These are phyloP conservation scores for Helenozyma rhizophorensis DNA, from an alignment of 805 yeast genomes.

Conservation along the genomic window DNA sequence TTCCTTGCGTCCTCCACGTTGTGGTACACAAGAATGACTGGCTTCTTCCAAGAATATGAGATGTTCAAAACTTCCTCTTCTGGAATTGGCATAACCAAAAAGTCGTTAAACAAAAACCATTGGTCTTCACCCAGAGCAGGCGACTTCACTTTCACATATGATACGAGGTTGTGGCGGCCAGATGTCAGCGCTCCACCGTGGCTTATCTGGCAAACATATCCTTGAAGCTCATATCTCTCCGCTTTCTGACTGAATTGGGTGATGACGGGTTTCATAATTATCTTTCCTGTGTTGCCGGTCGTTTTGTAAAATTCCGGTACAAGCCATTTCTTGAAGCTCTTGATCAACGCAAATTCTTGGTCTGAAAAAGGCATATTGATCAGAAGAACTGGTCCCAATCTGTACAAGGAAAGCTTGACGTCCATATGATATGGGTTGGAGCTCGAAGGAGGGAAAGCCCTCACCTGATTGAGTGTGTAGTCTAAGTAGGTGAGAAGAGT, in stretches of 20 bases:
- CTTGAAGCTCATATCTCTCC: slow-evolving; percentile 56
- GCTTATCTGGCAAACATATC: slow-evolving; percentile 65
- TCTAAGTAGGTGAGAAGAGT: slow-evolving; percentile 55
- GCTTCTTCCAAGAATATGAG: slow-evolving; percentile 76
- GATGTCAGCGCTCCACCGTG: slow-evolving; percentile 34
- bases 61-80: slow-evolving; percentile 77
- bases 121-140: slow-evolving; percentile 21
- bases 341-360: slow-evolving; percentile 51
- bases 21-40: slow-evolving; percentile 67
- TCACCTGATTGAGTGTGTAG: slow-evolving; percentile 50
- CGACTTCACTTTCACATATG: slow-evolving; percentile 45
- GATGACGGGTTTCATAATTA: slow-evolving; percentile 31
- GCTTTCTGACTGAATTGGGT: slow-evolving; percentile 27
- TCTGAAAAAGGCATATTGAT: slow-evolving; percentile 54
- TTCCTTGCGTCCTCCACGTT: slow-evolving; percentile 40
- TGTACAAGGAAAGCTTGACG: slow-evolving; percentile 45
- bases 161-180: slow-evolving; percentile 56
- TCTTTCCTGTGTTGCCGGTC: slow-evolving; percentile 27
- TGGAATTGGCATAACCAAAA: slow-evolving; percentile 70
- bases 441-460: slow-evolving; percentile 46
- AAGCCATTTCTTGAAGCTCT: slow-evolving; percentile 53
- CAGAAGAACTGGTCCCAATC: slow-evolving; percentile 61
- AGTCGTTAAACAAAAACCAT: slow-evolving; percentile 92
- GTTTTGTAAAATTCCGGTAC: slow-evolving; percentile 51
- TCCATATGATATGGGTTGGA: slow-evolving; percentile 39